Evolutionary conservation across 176 grass and related monocot species (phyloP), one percentile per base, ranked within the genome.

Genomic region (Tuctoria greenei): DNA sequence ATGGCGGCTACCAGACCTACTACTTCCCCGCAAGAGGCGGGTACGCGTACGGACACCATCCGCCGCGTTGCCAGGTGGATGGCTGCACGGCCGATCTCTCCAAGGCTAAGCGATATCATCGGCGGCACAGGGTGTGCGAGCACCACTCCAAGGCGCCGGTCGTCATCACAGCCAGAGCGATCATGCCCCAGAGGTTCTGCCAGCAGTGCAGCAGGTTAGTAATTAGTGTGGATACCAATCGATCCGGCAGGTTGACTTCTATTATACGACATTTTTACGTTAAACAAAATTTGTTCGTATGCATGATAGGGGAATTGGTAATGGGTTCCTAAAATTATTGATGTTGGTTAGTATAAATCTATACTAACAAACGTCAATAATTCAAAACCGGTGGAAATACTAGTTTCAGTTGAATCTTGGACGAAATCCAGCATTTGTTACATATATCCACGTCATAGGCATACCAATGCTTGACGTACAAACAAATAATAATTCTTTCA

Each of bases 201-300:
- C 91, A 93, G 77, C 91, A 93, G 83, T 93, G 91, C 81, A 93
- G 91, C 87, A 87, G 91, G 91, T 93, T 39, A 90, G 70, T 75
- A 17, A 36, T 16, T 16, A 17, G 15, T 49, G 12, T 16, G 15
- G 46, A 28, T 21, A 21, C 23, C 52, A 12, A 46, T 61, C 12
- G 10, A 45, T 14, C 43, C 12, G 43, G 2, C 43, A 12, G 43
- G 10, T 45, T 20, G 20, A 52, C 20, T 54, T 20, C 20, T 7
- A 54, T 54, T 51, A 51, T n/a, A n/a, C n/a, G n/a, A n/a, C 17
- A 20, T 45, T 17, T 18, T 49, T 20, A 51, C 5, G 16, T 51
- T 7, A 51, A 20, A 51, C 6, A 54, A 10, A 45, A 14, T 45
- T 3, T 45, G 51, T n/a, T 54, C n/a, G 7, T 21, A 21, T 54